Base-by-base conservation (phyloP, 345 rosid species). In the Carallia pectinifolia region DNA sequence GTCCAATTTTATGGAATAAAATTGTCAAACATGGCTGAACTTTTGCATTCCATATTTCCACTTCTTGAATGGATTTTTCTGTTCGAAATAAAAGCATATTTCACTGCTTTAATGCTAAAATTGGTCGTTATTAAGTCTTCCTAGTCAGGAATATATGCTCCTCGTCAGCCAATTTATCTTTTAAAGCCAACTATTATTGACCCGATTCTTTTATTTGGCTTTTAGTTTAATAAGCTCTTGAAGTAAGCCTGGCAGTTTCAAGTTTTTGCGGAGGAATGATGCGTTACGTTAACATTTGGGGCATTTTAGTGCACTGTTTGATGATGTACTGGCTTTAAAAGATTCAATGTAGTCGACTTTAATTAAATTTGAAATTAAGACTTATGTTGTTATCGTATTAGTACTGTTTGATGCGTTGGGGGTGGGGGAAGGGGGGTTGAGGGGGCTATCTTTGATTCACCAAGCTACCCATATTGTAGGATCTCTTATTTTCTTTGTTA, bases 101-200 rank as follows among this genome's bases (percentile, higher is more conserved):
- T 47, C 63, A n/a, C 7, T 66, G 33, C 69, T 53, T 52, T 52
- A 62, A 9, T 68, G 70, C 31, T 1, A 31, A 27, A 70, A 68
- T 13, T 44, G 50, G 16, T 12, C 0, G 50, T 44, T 44, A 12
- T 44, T 44, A 7, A 23, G 29, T 30, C 60, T 56, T 56, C 33
- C 29, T 56, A 9, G 2, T 56, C 9, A 56, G 7, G 60, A 56
- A 19, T 27, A 56, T 56, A 27, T 56, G 60, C 60, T 56, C 9
- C 60, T 9, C n/a, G 31, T 30, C 60, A 12, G 29, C 60, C 60
- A 4, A 8, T 56, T 19, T 27, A 56, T 56, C 60, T 56, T 56
- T 9, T 27, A 56, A 56, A 27, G 60, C 34, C 29, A 55, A 23
- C 59, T 27, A 4, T 23, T 15, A 3, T 9, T 27, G 16, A 27